Base-by-base conservation (phyloP, 2,329 filamentous ascomycete species). In the Sphaerulina vaccinii region DNA sequence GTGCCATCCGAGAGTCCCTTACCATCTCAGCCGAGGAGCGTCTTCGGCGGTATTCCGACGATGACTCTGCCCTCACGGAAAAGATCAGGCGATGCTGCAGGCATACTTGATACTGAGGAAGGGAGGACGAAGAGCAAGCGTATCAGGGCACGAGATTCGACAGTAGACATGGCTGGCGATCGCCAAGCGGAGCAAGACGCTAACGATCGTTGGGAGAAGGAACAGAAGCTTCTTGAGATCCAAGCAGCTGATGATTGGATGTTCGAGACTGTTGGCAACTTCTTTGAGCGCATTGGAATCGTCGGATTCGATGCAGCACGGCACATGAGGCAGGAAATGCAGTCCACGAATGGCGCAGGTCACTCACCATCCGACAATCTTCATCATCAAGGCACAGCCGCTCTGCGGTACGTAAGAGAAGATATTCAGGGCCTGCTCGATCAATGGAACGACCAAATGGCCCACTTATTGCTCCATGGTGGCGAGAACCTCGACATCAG, bases 101-200 rank as follows among this genome's bases (percentile, higher is more conserved):
- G 79, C 8, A 72, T 83, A 22, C 75, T 81, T 2, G 83, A 85
- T 45, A 71, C 71, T 10, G 82, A 85, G 54, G 78, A 78, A 43
- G 75, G 77, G 16, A 75, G 82, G 41, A 70, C 73, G 10, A 81
- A 82, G 61, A 84, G 82, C 64, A 82, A 82, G 61, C 76, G 83
- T 29, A 77, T 82, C 15, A 77, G 81, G 46, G 80, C 81, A 23
- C 75, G 83, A 55, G 82, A 84, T 56, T 79, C 79, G 7, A 72
- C 78, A 24, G 57, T 70, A 9, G 74, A 75, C 24, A 68, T 70
- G 4, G 76, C 78, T 32, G 73, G 77, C 16, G 68, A 73, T 13
- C 56, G 62, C 15, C 61, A 68, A 53, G 27, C 27, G n/a, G 27
- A 11, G 3, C 57, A 65, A n/a, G 68, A 72, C 22, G 76, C 79